Base-by-base conservation (phyloP, 805 yeast species). In the Maudiozyma serrabonitensis region DNA sequence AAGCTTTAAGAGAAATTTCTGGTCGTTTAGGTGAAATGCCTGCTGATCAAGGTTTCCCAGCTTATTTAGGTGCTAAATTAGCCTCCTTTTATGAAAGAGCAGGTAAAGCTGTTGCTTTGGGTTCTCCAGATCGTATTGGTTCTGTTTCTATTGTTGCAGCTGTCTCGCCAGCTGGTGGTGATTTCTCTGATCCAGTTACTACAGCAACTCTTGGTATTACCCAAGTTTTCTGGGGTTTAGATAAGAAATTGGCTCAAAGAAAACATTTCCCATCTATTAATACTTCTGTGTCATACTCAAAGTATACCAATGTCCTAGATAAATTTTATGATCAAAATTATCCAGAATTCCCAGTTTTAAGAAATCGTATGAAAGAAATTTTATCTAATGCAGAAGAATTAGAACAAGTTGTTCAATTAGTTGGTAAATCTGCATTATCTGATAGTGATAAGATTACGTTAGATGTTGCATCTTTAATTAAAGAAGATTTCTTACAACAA, bases 11-110 rank as follows among this genome's bases (percentile, higher is more conserved):
- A 84, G 99, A 93, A 80, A 85, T 93, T 69, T 90, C 98, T 47
- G 99, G 99, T 80, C 95, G 99, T 80, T 78, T 93, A 70, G 99
- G 99, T 74, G 99, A 93, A 78, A 93, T 93, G 99, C 99, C 99
- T 68, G 99, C 99, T 54, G 99, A 93, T 74, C 99, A 95, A 78
- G 99, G 99, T 78, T 93, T 90, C 93, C 99, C 99, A 54, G 99
- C 99, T 47, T 93, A 93, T 70, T 78, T 93, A 69, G 99, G 99
- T 75, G 96, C 99, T 47, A 93, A 93, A 69, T 80, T 93, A 63
- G 98, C 99, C 50, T 91, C 98, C 50, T 93, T 93, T 81, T 93
- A 93, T 73, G 99, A 93, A 76, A 88, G 99, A 76, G 99, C 99
- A 44, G 99, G 99, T 75, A 88, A 85, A 69, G 95, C 96, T 43